These are phyloP conservation scores for Brassica carinata DNA, from an alignment of 345 rosid species.

Conservation along the genomic window DNA sequence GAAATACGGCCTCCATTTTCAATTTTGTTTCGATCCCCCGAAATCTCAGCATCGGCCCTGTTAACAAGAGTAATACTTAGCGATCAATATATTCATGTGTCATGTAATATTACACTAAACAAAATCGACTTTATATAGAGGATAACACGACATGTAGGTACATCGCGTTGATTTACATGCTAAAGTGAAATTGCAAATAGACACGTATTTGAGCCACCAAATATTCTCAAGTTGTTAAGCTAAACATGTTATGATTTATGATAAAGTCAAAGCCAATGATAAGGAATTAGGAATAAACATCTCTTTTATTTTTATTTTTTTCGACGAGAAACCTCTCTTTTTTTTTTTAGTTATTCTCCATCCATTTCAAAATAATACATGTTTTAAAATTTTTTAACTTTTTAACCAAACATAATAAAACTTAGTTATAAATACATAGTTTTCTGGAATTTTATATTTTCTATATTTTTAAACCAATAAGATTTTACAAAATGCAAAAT, in stretches of 20 bases:
- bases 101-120: background rate
- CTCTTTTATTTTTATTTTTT: too few relatives aligned
- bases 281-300: background rate
- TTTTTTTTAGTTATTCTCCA: too few relatives aligned
- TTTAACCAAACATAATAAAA: too few relatives aligned
- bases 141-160: background rate
- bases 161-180: background rate
- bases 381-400: too few relatives aligned
- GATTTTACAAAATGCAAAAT: too few relatives aligned
- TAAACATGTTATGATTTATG: conserved; percentile 10
- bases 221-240: conserved; percentile 24
- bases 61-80: background rate
- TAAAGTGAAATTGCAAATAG: background rate
- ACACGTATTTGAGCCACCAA: conserved; percentile 23
- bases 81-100: background rate
- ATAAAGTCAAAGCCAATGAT: conserved; percentile 27
- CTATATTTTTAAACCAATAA: too few relatives aligned
- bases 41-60: background rate
- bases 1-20: too few relatives aligned
- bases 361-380: too few relatives aligned
- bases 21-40: too few relatives aligned
- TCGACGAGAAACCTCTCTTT: too few relatives aligned
- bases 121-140: background rate
- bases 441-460: too few relatives aligned
- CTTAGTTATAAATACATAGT: too few relatives aligned